phyloP scores from a whole-genome alignment of 2,329 filamentous ascomycete species.

The Pseudogymnoascus sp. region DNA sequence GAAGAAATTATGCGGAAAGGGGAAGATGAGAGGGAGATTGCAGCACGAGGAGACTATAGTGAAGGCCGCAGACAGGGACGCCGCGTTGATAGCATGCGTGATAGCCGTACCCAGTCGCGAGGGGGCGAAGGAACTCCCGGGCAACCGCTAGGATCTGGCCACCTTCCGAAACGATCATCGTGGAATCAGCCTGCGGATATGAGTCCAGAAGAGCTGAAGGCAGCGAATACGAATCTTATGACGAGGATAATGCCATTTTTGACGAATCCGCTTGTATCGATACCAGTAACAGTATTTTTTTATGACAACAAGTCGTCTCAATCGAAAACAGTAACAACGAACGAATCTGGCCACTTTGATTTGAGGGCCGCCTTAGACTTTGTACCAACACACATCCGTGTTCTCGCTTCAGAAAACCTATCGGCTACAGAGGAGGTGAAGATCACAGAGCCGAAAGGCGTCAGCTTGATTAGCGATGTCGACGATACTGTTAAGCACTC shows the following conservation, averaged over 20 bases:
- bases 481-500: conserved; percentile 97
- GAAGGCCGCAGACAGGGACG: conserved; percentile 48
- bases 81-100: conserved; percentile 27
- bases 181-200: conserved; percentile 46
- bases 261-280: conserved; percentile 67
- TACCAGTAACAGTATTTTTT: conserved; percentile 86
- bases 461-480: conserved; percentile 94
- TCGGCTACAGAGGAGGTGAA: conserved; percentile 72
- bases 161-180: conserved; percentile 36
- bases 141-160: conserved; percentile 20
- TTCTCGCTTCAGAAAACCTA: conserved; percentile 77
- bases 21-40: conserved; percentile 61
- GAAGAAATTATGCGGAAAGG: conserved; percentile 67
- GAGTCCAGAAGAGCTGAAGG: conserved; percentile 63
- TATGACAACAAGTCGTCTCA: conserved; percentile 79
- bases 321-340: conserved; percentile 75
- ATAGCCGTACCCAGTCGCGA: conserved; percentile 14
- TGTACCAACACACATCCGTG: conserved; percentile 78
- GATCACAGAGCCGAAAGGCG: conserved; percentile 67
- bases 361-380: conserved; percentile 78
- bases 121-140: background rate
- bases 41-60: conserved; percentile 65
- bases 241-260: conserved; percentile 82
- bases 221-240: conserved; percentile 83
- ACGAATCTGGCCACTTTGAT: conserved; percentile 82